These are phyloP conservation scores for Trichosporon inkin DNA, from an alignment of 1,284 basidiomycete species.

Conservation along the genomic window DNA sequence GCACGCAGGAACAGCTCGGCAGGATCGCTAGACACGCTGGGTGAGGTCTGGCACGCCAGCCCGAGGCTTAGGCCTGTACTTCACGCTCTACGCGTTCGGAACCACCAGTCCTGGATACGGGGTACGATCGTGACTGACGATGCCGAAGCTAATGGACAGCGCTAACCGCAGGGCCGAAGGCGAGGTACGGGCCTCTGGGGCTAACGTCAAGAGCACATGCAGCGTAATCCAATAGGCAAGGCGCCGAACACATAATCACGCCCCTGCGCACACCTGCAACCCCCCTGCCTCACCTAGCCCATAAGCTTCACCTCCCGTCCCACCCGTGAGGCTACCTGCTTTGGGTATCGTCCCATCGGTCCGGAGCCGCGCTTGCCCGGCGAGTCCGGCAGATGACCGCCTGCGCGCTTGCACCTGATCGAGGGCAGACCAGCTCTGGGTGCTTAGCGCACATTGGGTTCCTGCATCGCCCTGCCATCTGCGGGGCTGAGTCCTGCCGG, in stretches of 20 bases:
- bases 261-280: slow-evolving; percentile 1
- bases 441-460: neutral
- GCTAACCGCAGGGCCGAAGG: neutral
- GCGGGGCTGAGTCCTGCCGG: neutral
- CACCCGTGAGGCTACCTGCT: neutral
- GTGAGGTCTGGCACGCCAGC: neutral
- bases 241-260: slow-evolving; percentile 1
- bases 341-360: slow-evolving; percentile 6
- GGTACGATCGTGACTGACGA: neutral
- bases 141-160: slow-evolving; percentile 4
- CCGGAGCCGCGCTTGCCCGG: neutral
- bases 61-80: neutral
- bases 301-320: neutral
- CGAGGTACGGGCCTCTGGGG: neutral
- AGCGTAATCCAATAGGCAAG: slow-evolving; percentile 1
- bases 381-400: too few species aligned
- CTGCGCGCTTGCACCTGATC: too few species aligned
- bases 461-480: neutral
- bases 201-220: neutral
- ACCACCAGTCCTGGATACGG: neutral
- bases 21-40: neutral
- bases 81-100: neutral
- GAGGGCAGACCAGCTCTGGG: neutral
- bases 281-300: neutral
- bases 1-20: neutral